Evolutionary conservation across 805 yeast species (phyloP).

Genomic region (Candida schatavii): DNA sequence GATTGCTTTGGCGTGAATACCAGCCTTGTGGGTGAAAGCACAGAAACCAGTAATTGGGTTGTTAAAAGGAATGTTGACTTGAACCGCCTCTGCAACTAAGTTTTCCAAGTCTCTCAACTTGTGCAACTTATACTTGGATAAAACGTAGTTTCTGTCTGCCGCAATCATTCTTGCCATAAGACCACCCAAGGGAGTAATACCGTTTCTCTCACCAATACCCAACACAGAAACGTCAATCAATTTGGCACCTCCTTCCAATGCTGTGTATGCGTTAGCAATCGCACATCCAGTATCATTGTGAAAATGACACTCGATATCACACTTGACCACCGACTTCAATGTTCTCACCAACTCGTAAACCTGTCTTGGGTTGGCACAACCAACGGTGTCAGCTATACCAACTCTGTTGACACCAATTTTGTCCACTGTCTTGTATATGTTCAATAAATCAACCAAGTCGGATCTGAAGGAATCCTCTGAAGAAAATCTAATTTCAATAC

Average conservation of each 20-base stretch:
- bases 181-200: constrained; percentile 96
- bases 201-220: constrained; percentile 99
- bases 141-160: constrained; percentile 93
- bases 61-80: constrained; percentile 95
- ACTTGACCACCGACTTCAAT: constrained; percentile 85
- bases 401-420: constrained; percentile 97
- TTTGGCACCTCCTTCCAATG: constrained; percentile 95
- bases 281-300: constrained; percentile 99
- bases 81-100: constrained; percentile 95
- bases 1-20: constrained; percentile 98
- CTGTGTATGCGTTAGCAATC: constrained; percentile 97
- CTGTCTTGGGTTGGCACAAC: constrained; percentile 98
- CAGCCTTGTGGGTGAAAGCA: constrained; percentile 99
- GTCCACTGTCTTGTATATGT: constrained; percentile 94
- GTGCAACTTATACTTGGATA: constrained; percentile 91
- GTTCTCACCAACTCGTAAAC: constrained; percentile 96
- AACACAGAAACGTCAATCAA: constrained; percentile 92
- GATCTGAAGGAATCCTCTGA: constrained; percentile 98
- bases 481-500: constrained; percentile 93
- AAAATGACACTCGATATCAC: constrained; percentile 98
- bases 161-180: constrained; percentile 99
- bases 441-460: constrained; percentile 90
- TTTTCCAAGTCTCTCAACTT: constrained; percentile 94
- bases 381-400: constrained; percentile 99
- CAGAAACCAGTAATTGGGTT: constrained; percentile 99